Base-by-base conservation (phyloP, 176 grass and related monocot genomes). In the Eleusine indica region DNA sequence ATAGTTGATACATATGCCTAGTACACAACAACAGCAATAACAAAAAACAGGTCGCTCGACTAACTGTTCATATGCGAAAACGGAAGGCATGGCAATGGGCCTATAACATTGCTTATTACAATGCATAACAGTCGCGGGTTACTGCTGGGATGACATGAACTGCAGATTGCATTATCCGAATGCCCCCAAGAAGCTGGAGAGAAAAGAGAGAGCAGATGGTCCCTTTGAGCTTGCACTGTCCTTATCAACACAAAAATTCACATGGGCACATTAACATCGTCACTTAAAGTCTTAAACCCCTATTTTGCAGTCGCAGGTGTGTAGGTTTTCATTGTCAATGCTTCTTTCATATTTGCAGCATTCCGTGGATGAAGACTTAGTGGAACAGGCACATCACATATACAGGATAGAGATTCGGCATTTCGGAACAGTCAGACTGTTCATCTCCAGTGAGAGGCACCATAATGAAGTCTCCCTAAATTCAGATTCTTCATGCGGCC, bases 81-180 rank as follows among this genome's bases (percentile, higher is more conserved):
- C 6, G 6, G 29, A 63, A 73, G 29, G 62, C 1, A 3, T 19
- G 35, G 25, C 51, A 79, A 57, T 66, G 46, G 25, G 64, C 3
- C 9, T 39, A 61, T 63, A 37, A 5, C 68, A 48, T 66, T 16
- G n/a, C 64, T 42, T 28, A 66, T 82, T 51, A 92, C 22, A 87
- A 71, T 76, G 75, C 54, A 68, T 28, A 80, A 73, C 49, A 78
- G 28, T 42, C 78, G 53, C 78, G 47, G 28, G 19, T 66, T 46
- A 87, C 71, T 1, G 87, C 40, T 5, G 67, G 78, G 71, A 74
- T 90, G 18, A 74, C 35, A 78, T 73, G 78, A 78, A 85, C 87
- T 38, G 81, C 68, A 13, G 67, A 87, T 47, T 85, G 48, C 48
- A 77, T 87, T 53, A 72, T 68, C 21, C 21, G 51, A 66, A 73